Evolutionary conservation across 306 rosid species (phyloP).

Genomic region (Elaeagnus macrophylla): DNA sequence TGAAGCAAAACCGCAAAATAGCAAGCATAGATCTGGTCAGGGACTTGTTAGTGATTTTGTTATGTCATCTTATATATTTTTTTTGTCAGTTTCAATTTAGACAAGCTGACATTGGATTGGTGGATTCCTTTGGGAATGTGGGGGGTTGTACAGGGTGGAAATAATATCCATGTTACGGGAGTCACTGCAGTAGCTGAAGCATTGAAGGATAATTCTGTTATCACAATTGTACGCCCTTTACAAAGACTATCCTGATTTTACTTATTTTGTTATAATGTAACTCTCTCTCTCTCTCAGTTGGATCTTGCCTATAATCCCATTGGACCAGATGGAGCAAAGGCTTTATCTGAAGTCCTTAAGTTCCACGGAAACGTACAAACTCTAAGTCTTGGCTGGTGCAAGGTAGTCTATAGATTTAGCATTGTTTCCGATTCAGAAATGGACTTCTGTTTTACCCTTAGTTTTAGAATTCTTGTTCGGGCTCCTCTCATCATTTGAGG

Average conservation of each 20-base stretch:
- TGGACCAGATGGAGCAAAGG: conserved; percentile 94
- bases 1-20: conserved; percentile 83
- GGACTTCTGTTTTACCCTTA: too few relatives aligned
- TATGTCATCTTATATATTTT: background rate
- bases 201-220: conserved; percentile 72
- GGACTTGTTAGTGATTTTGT: background rate
- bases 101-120: background rate
- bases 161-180: conserved; percentile 72
- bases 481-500: conserved; percentile 2
- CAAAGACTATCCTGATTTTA: background rate
- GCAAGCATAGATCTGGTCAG: conserved; percentile 75
- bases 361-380: conserved; percentile 73
- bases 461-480: background rate
- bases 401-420: conserved; percentile 40
- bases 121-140: conserved; percentile 16
- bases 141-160: conserved; percentile 62
- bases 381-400: conserved; percentile 99
- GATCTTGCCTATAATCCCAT: conserved; percentile 91
- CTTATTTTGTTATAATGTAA: conserved; percentile 7
- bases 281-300: conserved; percentile 41
- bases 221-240: conserved; percentile 56
- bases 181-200: conserved; percentile 56
- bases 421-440: background rate
- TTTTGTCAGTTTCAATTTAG: background rate
- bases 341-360: conserved; percentile 78